Conservation (phyloP, 441 rosid species). For the Breynia disticha region DNA sequence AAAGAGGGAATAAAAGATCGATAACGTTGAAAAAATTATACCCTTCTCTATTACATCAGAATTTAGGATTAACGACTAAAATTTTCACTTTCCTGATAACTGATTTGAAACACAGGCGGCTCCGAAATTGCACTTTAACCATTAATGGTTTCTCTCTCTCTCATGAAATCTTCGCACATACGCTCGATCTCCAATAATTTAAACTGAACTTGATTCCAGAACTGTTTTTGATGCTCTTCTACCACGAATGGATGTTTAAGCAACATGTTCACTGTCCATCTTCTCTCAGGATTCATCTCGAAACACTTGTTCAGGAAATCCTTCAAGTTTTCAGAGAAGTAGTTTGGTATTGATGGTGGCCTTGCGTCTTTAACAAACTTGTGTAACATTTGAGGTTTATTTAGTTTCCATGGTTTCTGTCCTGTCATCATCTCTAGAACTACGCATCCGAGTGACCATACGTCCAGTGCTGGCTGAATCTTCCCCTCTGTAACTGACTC, state of each 20-base stretch:
- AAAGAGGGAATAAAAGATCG: too few relatives aligned
- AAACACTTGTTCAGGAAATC: neutral
- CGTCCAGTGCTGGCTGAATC: neutral
- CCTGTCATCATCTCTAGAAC: neutral
- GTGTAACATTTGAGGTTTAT: neutral
- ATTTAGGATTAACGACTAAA: too few relatives aligned
- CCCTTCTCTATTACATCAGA: too few relatives aligned
- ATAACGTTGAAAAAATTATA: too few relatives aligned
- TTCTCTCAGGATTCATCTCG: neutral
- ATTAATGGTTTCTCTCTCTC: too few relatives aligned
- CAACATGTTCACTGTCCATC: neutral
- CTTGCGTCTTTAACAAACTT: neutral
- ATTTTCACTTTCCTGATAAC: too few relatives aligned
- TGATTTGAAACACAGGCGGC: too few relatives aligned
- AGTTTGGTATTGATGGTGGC: neutral
- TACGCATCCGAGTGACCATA: constrained; percentile 1
- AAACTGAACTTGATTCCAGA: too few relatives aligned
- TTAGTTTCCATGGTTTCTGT: neutral
- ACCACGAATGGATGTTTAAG: neutral
- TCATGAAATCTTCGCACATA: too few relatives aligned
- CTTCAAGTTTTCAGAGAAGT: neutral
- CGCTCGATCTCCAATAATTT: too few relatives aligned
- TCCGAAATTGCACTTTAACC: too few relatives aligned
- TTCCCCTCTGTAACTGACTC: neutral
- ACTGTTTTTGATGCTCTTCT: too few relatives aligned